Conservation (phyloP, 2,329 filamentous ascomycete genomes). For the Alternaria brassicae region DNA sequence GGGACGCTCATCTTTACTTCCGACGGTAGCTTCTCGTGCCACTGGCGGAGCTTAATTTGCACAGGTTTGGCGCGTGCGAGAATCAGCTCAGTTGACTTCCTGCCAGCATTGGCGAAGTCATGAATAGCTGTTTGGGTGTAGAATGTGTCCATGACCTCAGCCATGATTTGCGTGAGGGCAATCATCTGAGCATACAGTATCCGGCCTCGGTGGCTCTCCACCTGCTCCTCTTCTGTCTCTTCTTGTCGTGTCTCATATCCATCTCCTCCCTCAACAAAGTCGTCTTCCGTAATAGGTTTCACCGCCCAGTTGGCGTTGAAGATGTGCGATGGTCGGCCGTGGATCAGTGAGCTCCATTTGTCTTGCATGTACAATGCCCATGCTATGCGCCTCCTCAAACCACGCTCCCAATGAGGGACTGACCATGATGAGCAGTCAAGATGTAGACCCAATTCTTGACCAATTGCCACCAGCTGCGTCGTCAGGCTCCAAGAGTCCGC, state of each 20-base stretch:
- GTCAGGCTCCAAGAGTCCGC: conserved; percentile 85
- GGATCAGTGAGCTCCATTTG: conserved; percentile 86
- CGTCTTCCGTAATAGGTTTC: conserved; percentile 66
- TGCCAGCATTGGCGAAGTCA: conserved; percentile 69
- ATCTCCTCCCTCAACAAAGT: conserved; percentile 71
- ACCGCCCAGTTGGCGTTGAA: conserved; percentile 79
- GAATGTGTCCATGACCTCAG: conserved; percentile 82
- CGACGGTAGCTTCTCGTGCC: conserved; percentile 74
- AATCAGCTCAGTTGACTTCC: conserved; percentile 74
- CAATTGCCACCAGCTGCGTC: conserved; percentile 84
- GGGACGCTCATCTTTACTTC: conserved; percentile 69
- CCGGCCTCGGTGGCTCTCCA: conserved; percentile 71
- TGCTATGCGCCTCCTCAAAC: conserved; percentile 81
- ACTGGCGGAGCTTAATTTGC: conserved; percentile 81
- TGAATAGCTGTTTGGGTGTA: conserved; percentile 81
- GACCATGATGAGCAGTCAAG: conserved; percentile 88
- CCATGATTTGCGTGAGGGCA: conserved; percentile 74
- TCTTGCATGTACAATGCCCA: conserved; percentile 97
- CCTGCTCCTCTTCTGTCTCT: conserved; percentile 63
- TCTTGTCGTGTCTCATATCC: conserved; percentile 60
- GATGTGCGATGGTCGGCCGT: conserved; percentile 83
- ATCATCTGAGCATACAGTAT: conserved; percentile 79
- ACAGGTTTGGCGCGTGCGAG: conserved; percentile 80
- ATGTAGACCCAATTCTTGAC: conserved; percentile 86
- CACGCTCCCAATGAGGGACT: conserved; percentile 86